Conservation (phyloP, 306 rosid species). For the Biancaea sappan region DNA sequence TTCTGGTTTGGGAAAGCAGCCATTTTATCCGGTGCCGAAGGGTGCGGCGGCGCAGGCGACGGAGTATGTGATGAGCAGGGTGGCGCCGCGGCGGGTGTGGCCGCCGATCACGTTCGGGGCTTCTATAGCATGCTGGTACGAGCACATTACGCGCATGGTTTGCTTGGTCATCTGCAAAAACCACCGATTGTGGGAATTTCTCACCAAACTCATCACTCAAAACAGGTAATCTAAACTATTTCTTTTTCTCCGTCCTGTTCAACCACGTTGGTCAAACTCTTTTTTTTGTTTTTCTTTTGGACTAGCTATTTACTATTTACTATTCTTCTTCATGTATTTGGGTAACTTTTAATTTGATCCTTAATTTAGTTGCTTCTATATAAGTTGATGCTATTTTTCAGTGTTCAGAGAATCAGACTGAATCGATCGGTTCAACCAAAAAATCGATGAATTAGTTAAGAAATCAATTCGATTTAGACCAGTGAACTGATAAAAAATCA, state of each 20-base stretch:
- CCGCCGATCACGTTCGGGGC: conserved; percentile 77
- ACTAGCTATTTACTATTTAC: too few species aligned
- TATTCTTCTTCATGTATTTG: too few species aligned
- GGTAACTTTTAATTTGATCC: too few species aligned
- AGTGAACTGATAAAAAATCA: too few species aligned
- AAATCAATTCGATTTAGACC: too few species aligned
- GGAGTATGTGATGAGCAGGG: conserved; percentile 78
- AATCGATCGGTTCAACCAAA: too few species aligned
- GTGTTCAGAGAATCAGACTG: too few species aligned
- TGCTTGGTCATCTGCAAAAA: conserved; percentile 90
- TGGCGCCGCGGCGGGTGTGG: conserved; percentile 94
- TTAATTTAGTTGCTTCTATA: too few species aligned
- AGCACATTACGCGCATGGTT: conserved; percentile 78
- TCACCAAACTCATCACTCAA: conserved; percentile 73
- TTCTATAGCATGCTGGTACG: conserved; percentile 91
- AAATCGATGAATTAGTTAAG: too few species aligned
- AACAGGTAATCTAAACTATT: conserved; percentile 63
- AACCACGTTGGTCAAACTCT: background rate
- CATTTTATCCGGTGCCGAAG: conserved; percentile 71
- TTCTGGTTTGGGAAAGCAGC: conserved; percentile 42
- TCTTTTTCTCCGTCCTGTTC: background rate
- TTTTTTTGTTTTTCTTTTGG: too few species aligned
- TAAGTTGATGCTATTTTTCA: too few species aligned
- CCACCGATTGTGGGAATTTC: conserved; percentile 83
- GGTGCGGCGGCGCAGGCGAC: conserved; percentile 59